Evolutionary conservation across 140 eudicot species (phyloP).

Genomic region (Flaveria floridana): DNA sequence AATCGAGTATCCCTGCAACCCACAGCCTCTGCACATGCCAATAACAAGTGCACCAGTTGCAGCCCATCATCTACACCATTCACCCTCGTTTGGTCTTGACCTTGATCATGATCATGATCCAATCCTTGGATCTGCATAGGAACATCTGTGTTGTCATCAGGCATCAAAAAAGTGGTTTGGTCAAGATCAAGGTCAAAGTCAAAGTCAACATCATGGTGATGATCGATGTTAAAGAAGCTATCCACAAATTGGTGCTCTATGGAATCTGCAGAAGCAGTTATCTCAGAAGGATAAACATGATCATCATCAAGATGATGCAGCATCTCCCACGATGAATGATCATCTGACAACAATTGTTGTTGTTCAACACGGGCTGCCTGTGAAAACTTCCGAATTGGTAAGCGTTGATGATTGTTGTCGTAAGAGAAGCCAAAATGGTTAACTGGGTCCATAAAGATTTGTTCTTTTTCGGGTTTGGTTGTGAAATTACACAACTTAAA

Average conservation of each 20-base stretch:
- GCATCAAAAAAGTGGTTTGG: slow-evolving; percentile 26
- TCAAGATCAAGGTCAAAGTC: slow-evolving; percentile 27
- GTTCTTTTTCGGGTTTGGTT: slow-evolving; percentile 12
- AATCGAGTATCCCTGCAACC: slow-evolving; percentile 66
- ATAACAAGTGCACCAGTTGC: slow-evolving; percentile 57
- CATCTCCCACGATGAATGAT: slow-evolving; percentile 31
- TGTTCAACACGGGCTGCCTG: slow-evolving; percentile 63
- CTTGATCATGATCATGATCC: not conserved
- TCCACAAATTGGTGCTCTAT: slow-evolving; percentile 50
- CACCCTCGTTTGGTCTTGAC: slow-evolving; percentile 25
- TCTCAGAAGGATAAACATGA: slow-evolving; percentile 15
- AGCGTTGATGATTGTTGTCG: slow-evolving; percentile 32
- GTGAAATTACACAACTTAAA: not conserved
- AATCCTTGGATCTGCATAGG: slow-evolving; percentile 40
- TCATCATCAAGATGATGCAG: slow-evolving; percentile 25
- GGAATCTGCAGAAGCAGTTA: slow-evolving; percentile 29
- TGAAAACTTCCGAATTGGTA: slow-evolving; percentile 68
- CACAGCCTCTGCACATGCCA: slow-evolving; percentile 88
- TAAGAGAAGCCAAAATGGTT: slow-evolving; percentile 41
- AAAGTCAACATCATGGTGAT: slow-evolving; percentile 26
- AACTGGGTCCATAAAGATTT: slow-evolving; percentile 42
- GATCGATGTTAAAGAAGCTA: slow-evolving; percentile 54
- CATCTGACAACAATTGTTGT: slow-evolving; percentile 30
- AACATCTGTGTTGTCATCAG: slow-evolving; percentile 31
- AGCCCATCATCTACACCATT: slow-evolving; percentile 60